phyloP scores from a whole-genome alignment of 805 yeast species.

The Candida namnaoensis region DNA sequence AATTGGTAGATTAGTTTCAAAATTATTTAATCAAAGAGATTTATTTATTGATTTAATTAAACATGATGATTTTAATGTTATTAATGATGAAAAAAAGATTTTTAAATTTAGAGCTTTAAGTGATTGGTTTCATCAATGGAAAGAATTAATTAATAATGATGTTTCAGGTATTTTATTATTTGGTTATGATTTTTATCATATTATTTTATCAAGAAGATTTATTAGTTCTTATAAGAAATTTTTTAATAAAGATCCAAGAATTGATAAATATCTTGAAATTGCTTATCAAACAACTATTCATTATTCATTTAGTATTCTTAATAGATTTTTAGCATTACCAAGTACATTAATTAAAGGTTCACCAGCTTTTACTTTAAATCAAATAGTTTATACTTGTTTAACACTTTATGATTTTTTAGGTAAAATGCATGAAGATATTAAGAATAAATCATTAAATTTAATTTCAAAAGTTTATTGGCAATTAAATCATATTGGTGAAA shows the following conservation, averaged over 20 bases:
- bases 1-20: constrained; percentile 20
- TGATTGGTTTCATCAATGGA: constrained; percentile 40
- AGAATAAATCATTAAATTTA: constrained; percentile 31
- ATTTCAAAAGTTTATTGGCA: constrained; percentile 53
- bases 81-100: background rate
- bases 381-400: constrained; percentile 45
- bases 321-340: constrained; percentile 34
- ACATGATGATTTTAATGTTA: constrained; percentile 6
- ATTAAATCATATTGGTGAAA: constrained; percentile 46
- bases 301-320: constrained; percentile 35
- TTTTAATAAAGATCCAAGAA: constrained; percentile 13
- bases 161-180: constrained; percentile 38
- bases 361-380: constrained; percentile 42
- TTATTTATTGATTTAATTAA: constrained; percentile 13
- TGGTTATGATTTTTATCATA: constrained; percentile 39
- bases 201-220: constrained; percentile 29
- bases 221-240: constrained; percentile 23
- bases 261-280: constrained; percentile 17
- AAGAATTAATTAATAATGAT: constrained; percentile 35
- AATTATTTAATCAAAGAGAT: constrained; percentile 15
- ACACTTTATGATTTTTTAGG: constrained; percentile 40
- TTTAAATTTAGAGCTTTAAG: constrained; percentile 13
- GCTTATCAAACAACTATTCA: constrained; percentile 32
- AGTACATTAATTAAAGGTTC: constrained; percentile 43
- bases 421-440: constrained; percentile 28